phyloP scores from a whole-genome alignment of 371 early-diverging fungal species.

The Lichtheimia ornata region DNA sequence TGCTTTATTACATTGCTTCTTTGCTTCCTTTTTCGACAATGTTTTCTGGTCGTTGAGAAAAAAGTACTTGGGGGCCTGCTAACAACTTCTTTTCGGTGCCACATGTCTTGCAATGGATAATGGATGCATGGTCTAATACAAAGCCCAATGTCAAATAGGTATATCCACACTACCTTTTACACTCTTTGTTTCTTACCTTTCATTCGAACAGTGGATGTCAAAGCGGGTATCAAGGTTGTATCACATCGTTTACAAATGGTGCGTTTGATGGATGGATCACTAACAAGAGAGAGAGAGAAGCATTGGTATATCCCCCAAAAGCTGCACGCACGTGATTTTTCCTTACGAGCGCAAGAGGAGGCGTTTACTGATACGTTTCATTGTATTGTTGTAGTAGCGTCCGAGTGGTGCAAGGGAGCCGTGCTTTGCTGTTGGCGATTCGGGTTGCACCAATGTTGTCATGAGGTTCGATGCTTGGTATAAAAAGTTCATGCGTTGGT shows the following conservation, averaged over 20 bases:
- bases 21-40: constrained; percentile 7
- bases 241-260: constrained; percentile 45
- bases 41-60: constrained; percentile 9
- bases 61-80: constrained; percentile 9
- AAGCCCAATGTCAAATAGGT: neutral
- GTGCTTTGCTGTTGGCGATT: neutral
- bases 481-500: constrained; percentile 40
- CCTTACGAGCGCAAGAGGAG: constrained; percentile 42
- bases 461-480: constrained; percentile 43
- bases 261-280: constrained; percentile 43
- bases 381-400: constrained; percentile 36
- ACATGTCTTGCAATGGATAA: constrained; percentile 13
- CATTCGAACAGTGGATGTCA: constrained; percentile 28
- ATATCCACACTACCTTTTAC: neutral
- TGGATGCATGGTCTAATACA: neutral
- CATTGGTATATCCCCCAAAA: neutral
- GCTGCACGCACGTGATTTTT: neutral
- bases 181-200: constrained; percentile 18
- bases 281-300: constrained; percentile 5
- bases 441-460: constrained; percentile 21
- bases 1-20: constrained; percentile 1
- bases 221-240: constrained; percentile 33
- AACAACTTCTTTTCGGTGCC: constrained; percentile 12
- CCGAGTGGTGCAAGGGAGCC: constrained; percentile 22
- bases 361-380: constrained; percentile 36